Conservation (phyloP, 2,329 filamentous ascomycete genomes). For the Rutstroemia sp. region DNA sequence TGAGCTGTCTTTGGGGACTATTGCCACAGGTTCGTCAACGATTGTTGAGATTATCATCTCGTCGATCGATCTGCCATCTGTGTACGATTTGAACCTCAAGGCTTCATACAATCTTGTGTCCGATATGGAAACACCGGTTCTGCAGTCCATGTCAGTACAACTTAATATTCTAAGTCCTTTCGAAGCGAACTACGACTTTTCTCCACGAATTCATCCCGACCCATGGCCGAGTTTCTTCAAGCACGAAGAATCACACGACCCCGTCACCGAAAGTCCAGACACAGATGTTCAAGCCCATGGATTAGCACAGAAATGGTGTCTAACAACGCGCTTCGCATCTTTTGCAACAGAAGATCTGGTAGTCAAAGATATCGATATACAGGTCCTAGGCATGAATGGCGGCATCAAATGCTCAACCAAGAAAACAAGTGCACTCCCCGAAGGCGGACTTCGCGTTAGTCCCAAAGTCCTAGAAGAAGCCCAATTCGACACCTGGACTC, state of each 20-base stretch:
- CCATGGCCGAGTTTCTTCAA: conserved; percentile 86
- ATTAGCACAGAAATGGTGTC: conserved; percentile 72
- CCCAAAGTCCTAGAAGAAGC: conserved; percentile 66
- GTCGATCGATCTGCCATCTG: conserved; percentile 43
- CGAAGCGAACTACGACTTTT: conserved; percentile 83
- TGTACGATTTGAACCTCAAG: conserved; percentile 63
- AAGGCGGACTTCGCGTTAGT: conserved; percentile 42
- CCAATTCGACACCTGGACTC: conserved; percentile 65
- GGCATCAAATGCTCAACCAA: conserved; percentile 51
- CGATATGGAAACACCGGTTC: conserved; percentile 73
- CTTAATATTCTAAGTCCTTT: conserved; percentile 76
- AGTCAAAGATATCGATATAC: conserved; percentile 58
- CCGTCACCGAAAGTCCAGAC: conserved; percentile 21
- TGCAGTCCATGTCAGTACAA: conserved; percentile 62
- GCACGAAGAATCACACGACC: conserved; percentile 31
- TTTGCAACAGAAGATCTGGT: conserved; percentile 60
- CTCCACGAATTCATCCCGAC: conserved; percentile 68
- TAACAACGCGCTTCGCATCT: conserved; percentile 67
- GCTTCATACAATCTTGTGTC: conserved; percentile 72
- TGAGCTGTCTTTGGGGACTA: conserved; percentile 27
- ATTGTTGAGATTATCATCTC: conserved; percentile 42
- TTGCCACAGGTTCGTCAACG: conserved; percentile 39
- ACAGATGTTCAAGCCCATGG: conserved; percentile 43
- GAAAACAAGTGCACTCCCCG: conserved; percentile 31
- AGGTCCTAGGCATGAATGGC: conserved; percentile 52